A percentile compares a stretch with the other conserved stretches of the same genome.
Evolutionary conservation across 768 basidiomycete genomes (phyloP).

Genomic region (Mycena indigotica): DNA sequence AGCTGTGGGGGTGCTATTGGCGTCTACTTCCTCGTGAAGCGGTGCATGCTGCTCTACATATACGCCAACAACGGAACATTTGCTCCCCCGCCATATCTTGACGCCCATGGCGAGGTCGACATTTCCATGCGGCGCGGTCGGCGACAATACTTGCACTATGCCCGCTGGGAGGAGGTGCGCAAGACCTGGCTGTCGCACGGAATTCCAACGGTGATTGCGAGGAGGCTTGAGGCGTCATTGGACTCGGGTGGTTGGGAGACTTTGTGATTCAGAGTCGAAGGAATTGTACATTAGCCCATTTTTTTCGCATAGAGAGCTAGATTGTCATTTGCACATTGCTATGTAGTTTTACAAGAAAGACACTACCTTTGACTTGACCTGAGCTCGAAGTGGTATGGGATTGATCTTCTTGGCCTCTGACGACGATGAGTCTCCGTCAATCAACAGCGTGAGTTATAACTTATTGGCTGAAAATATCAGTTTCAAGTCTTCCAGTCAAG

Average conservation of each 20-base stretch:
- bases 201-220: conserved; percentile 86
- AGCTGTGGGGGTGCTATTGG: conserved; percentile 92
- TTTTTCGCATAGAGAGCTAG: too few relatives aligned
- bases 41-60: conserved; percentile 86
- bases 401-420: too few relatives aligned
- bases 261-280: conserved; percentile 43
- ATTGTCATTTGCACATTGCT: too few relatives aligned
- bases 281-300: background rate
- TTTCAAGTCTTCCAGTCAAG: too few relatives aligned
- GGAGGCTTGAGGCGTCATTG: conserved; percentile 83
- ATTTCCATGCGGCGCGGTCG: conserved; percentile 92
- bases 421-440: too few relatives aligned
- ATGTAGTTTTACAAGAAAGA: too few relatives aligned
- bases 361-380: too few relatives aligned
- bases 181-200: conserved; percentile 89
- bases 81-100: conserved; percentile 85
- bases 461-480: too few relatives aligned
- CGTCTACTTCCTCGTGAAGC: conserved; percentile 88
- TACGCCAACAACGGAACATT: conserved; percentile 91
- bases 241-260: conserved; percentile 96
- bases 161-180: conserved; percentile 89
- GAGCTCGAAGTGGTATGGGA: too few relatives aligned
- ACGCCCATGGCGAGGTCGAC: conserved; percentile 93
- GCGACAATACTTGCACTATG: conserved; percentile 81
- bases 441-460: too few relatives aligned